Conservation (phyloP, 257 asterid genomes). For the Lithospermum erythrorhizon region DNA sequence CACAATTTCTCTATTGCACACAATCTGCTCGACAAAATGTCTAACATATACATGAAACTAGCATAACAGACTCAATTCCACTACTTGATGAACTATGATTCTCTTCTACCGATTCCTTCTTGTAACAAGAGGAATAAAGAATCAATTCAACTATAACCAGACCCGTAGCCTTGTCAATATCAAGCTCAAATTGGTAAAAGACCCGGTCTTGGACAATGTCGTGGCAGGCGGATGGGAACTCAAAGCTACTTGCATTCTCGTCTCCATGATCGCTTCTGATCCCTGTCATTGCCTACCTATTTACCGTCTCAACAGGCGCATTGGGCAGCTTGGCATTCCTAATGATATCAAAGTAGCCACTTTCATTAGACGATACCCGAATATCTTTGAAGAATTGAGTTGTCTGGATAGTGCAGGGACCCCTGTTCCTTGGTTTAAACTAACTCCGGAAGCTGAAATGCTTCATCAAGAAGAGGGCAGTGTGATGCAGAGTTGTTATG, state of each 20-base stretch:
- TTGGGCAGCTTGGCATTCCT: conserved; percentile 60
- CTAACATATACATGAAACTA: not conserved
- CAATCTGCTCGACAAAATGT: not conserved
- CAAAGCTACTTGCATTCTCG: conserved; percentile 54
- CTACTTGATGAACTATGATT: not conserved
- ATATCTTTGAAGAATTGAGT: conserved; percentile 53
- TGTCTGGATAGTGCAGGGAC: conserved; percentile 59
- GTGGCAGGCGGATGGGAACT: conserved; percentile 45
- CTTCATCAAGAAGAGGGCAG: conserved; percentile 32
- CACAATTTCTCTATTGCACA: not conserved
- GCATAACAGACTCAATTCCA: not conserved
- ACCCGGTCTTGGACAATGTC: conserved; percentile 46
- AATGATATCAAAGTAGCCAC: conserved; percentile 55
- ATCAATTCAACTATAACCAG: conserved; percentile 21
- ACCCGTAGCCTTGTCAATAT: conserved; percentile 70
- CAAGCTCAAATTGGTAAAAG: conserved; percentile 78
- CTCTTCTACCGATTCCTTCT: not conserved
- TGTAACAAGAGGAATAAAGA: not conserved
- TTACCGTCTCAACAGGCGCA: conserved; percentile 35
- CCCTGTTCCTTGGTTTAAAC: conserved; percentile 67
- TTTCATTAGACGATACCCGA: conserved; percentile 68
- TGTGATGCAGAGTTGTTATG: conserved; percentile 23
- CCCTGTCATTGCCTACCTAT: conserved; percentile 50
- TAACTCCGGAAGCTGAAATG: conserved; percentile 38
- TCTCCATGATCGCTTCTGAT: conserved; percentile 47